These are phyloP conservation scores for Didymella pinodella DNA, from an alignment of 2,329 filamentous ascomycete species.

Conservation along the genomic window DNA sequence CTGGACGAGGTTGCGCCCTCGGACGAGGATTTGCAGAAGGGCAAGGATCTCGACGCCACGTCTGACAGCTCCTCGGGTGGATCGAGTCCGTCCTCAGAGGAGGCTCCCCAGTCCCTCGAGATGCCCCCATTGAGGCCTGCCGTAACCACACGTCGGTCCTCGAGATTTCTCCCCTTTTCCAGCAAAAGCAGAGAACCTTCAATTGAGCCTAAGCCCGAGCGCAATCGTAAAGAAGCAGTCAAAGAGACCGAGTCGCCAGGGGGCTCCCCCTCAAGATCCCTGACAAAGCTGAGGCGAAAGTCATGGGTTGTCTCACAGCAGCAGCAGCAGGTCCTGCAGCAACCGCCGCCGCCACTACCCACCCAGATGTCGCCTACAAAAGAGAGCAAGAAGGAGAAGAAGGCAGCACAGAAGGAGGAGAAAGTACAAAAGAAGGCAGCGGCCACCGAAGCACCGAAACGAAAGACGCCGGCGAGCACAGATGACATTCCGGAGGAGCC, in stretches of 20 bases:
- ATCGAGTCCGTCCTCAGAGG: constrained; percentile 55
- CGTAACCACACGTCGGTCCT: constrained; percentile 45
- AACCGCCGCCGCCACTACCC: background rate
- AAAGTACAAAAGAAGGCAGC: constrained; percentile 28
- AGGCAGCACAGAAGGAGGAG: constrained; percentile 21
- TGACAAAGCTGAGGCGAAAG: constrained; percentile 48
- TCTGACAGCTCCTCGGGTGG: constrained; percentile 54
- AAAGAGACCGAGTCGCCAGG: constrained; percentile 37
- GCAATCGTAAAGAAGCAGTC: constrained; percentile 36
- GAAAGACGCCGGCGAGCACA: constrained; percentile 33
- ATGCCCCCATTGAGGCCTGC: constrained; percentile 45
- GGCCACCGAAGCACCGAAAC: constrained; percentile 33
- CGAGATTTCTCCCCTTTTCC: constrained; percentile 47
- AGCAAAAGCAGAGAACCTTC: constrained; percentile 47
- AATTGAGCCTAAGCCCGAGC: constrained; percentile 39
- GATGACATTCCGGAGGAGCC: constrained; percentile 45
- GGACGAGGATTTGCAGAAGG: constrained; percentile 39
- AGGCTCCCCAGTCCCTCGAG: constrained; percentile 38
- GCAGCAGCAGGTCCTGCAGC: constrained; percentile 28
- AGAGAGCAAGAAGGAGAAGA: constrained; percentile 25
- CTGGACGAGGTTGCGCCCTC: constrained; percentile 41
- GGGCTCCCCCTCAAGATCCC: constrained; percentile 42
- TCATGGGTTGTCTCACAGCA: constrained; percentile 45
- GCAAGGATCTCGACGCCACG: constrained; percentile 41
- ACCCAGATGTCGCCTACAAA: constrained; percentile 30